Evolutionary conservation across 2,329 filamentous ascomycete genomes (phyloP).

Genomic region (Colletotrichum caudatum): DNA sequence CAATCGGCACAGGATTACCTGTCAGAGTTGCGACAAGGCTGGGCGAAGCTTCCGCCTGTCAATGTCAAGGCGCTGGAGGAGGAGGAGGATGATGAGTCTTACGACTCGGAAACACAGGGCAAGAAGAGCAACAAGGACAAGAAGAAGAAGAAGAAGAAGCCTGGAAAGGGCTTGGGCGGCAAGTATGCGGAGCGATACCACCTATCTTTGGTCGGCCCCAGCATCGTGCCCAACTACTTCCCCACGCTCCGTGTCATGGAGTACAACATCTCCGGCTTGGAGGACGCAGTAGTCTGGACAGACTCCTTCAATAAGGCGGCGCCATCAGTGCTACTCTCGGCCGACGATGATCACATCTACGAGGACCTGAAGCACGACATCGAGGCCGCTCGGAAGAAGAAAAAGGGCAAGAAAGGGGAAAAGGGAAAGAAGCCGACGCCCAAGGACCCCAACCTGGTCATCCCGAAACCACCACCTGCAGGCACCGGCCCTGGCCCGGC

Average conservation of each 20-base stretch:
- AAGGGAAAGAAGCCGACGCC: conserved; percentile 50
- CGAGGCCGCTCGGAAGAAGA: conserved; percentile 51
- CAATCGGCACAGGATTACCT: conserved; percentile 84
- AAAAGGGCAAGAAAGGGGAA: conserved; percentile 58
- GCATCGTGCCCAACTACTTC: conserved; percentile 92
- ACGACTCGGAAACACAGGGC: conserved; percentile 46
- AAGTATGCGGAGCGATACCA: conserved; percentile 88
- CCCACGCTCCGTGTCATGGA: conserved; percentile 91
- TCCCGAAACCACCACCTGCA: conserved; percentile 80
- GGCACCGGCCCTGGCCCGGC: conserved; percentile 84
- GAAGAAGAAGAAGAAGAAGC: conserved; percentile 64
- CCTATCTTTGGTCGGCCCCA: conserved; percentile 83
- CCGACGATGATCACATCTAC: conserved; percentile 40
- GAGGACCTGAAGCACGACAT: conserved; percentile 49
- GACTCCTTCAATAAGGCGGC: conserved; percentile 45
- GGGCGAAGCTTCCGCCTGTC: conserved; percentile 78
- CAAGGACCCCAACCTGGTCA: conserved; percentile 69
- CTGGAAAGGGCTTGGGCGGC: conserved; percentile 74
- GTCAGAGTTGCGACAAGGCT: conserved; percentile 79
- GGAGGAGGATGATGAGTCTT: conserved; percentile 34
- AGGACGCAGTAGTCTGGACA: conserved; percentile 63
- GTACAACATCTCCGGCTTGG: conserved; percentile 89
- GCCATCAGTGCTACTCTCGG: conserved; percentile 6
- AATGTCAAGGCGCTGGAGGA: conserved; percentile 41
- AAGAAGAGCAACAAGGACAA: conserved; percentile 54